A percentile compares a stretch with the other conserved stretches of the same genome.
Evolutionary conservation across 345 rosid genomes (phyloP).

Genomic region (Gossypium sturtianum): DNA sequence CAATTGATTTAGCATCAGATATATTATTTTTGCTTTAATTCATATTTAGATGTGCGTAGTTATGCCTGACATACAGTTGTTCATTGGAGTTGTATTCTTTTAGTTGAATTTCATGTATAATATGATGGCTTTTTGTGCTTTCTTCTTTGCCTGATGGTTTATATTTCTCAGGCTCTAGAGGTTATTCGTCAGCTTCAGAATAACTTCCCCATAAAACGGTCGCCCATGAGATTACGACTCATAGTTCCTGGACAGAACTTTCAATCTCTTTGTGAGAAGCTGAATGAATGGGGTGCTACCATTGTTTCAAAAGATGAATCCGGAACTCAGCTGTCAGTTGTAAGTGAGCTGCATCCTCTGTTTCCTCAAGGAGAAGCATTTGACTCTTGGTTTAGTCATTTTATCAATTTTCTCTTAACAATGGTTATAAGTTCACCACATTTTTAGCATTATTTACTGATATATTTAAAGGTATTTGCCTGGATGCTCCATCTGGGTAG

Average conservation of each 20-base stretch:
- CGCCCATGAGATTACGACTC: constrained; percentile 86
- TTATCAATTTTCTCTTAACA: not conserved
- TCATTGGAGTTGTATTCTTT: not conserved
- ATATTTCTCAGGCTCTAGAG: constrained; percentile 62
- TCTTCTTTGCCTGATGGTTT: not conserved
- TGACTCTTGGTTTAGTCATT: not conserved
- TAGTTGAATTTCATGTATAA: not conserved
- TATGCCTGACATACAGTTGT: not conserved
- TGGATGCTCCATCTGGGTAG: not conserved
- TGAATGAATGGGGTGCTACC: constrained; percentile 53
- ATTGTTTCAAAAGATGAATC: constrained; percentile 76
- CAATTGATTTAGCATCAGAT: not conserved
- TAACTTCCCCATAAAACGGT: constrained; percentile 83
- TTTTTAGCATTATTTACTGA: not conserved
- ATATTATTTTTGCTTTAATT: not conserved
- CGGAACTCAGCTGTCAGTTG: constrained; percentile 57
- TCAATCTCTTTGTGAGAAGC: constrained; percentile 51
- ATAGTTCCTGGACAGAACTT: constrained; percentile 38
- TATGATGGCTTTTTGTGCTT: not conserved
- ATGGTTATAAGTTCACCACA: not conserved
- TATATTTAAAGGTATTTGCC: not conserved
- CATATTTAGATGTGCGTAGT: not conserved
- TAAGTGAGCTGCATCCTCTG: constrained; percentile 30
- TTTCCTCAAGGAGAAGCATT: not conserved
- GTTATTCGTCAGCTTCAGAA: constrained; percentile 92